These are phyloP conservation scores for Auricularia sp. DNA, from an alignment of 768 basidiomycete genomes.

Conservation along the genomic window DNA sequence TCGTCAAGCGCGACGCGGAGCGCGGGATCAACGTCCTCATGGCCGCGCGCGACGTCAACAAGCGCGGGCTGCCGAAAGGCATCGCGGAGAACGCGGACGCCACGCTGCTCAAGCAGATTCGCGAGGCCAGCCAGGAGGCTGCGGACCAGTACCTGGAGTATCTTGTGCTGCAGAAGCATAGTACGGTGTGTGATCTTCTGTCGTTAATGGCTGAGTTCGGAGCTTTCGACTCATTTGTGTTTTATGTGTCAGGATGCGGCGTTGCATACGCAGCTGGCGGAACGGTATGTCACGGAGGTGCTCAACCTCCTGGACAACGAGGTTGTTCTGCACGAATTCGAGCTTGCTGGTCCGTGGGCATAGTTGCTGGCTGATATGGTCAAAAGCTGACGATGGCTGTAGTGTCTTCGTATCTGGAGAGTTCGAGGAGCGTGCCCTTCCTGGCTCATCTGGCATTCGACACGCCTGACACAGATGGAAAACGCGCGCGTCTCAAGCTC, in stretches of 20 bases:
- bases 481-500: conserved; percentile 61
- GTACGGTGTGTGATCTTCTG: conserved; percentile 32
- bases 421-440: conserved; percentile 32
- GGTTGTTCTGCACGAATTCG: conserved; percentile 1
- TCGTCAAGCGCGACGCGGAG: conserved; percentile 57
- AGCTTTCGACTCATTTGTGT: not conserved
- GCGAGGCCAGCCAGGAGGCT: conserved; percentile 45
- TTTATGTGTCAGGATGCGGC: conserved; percentile 41
- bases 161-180: conserved; percentile 61
- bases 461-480: conserved; percentile 68
- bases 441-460: conserved; percentile 73
- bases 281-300: conserved; percentile 46
- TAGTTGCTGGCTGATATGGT: not conserved
- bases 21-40: conserved; percentile 72
- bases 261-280: conserved; percentile 59
- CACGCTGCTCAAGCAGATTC: conserved; percentile 44
- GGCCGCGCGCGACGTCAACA: conserved; percentile 36
- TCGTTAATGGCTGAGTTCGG: not conserved
- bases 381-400: not conserved
- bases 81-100: conserved; percentile 48
- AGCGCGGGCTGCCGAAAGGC: conserved; percentile 31
- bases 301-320: conserved; percentile 33
- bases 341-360: not conserved
- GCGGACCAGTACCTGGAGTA: conserved; percentile 72
- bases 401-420: conserved; percentile 48